Evolutionary conservation across 345 rosid genomes (phyloP).

Genomic region (Arabidopsis suecica): DNA sequence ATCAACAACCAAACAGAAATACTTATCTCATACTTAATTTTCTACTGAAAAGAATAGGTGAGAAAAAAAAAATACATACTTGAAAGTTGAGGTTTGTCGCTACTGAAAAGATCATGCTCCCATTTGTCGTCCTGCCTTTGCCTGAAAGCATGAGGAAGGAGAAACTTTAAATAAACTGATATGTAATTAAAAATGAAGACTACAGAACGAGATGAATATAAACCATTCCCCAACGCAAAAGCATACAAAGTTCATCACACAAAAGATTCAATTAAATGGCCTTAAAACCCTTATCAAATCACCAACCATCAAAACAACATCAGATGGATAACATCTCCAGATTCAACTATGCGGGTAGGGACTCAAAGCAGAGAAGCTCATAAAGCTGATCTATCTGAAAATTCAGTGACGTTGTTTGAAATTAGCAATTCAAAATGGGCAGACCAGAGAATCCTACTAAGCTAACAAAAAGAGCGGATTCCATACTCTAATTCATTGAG

Average conservation of each 20-base stretch:
- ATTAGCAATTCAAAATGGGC: slow-evolving; percentile 4
- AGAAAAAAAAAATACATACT: slow-evolving; percentile 63
- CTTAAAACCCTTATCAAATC: not conserved
- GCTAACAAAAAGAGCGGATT: not conserved
- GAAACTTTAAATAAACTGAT: not conserved
- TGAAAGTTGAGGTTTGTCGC: slow-evolving; percentile 60
- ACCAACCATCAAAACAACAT: slow-evolving; percentile 1
- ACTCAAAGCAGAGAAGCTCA: slow-evolving; percentile 8
- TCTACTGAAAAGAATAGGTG: slow-evolving; percentile 25
- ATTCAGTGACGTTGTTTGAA: not conserved
- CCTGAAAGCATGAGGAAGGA: slow-evolving; percentile 56
- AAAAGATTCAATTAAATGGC: slow-evolving; percentile 15
- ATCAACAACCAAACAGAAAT: slow-evolving; percentile 54
- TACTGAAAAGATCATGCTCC: slow-evolving; percentile 91
- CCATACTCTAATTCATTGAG: not conserved
- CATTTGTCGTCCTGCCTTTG: slow-evolving; percentile 96
- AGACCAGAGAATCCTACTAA: slow-evolving; percentile 5
- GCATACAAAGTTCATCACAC: slow-evolving; percentile 10
- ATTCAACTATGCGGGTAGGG: not conserved
- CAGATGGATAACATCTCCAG: not conserved
- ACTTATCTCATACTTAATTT: slow-evolving; percentile 43
- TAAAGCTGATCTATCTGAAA: not conserved
- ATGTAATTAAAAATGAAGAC: slow-evolving; percentile 11
- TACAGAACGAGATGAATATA: slow-evolving; percentile 16
- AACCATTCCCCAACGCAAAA: slow-evolving; percentile 2